A percentile compares a stretch with the other conserved stretches of the same genome.
Evolutionary conservation across 148 eudicot genomes (phyloP).

Genomic region (Diospyros kaki): DNA sequence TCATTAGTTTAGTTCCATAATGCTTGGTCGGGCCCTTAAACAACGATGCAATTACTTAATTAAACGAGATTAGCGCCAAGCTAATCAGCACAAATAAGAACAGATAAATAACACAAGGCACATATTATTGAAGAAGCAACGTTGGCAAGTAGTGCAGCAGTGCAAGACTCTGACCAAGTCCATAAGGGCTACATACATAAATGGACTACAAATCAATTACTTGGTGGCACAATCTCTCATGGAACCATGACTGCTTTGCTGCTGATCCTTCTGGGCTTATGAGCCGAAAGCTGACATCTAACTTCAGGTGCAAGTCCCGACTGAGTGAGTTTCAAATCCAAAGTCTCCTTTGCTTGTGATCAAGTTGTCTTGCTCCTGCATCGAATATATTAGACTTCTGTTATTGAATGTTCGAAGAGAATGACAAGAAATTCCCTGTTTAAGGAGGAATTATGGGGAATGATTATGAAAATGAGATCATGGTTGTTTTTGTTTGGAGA

Average conservation of each 20-base stretch:
- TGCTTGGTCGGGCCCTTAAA: neutral
- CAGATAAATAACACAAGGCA: too few relatives aligned
- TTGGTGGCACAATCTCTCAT: too few relatives aligned
- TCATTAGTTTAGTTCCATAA: neutral
- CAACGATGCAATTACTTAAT: neutral
- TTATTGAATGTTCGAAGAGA: neutral
- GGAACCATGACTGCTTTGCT: too few relatives aligned
- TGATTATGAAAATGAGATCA: too few relatives aligned
- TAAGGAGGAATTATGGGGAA: neutral
- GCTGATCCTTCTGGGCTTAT: too few relatives aligned
- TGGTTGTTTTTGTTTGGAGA: neutral
- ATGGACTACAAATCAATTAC: too few relatives aligned
- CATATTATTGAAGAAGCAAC: too few relatives aligned
- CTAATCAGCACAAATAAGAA: too few relatives aligned
- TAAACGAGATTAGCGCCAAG: neutral
- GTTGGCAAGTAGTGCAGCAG: too few relatives aligned
- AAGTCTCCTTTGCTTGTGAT: neutral
- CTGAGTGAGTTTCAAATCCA: slow-evolving; percentile 3
- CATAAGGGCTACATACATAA: too few relatives aligned
- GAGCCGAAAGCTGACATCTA: too few relatives aligned
- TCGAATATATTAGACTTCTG: neutral
- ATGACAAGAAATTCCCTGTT: neutral
- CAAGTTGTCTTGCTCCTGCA: slow-evolving; percentile 6
- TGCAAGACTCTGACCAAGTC: too few relatives aligned
- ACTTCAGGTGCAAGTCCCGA: neutral